Evolutionary conservation across 306 rosid genomes (phyloP).

Genomic region (Cyamopsis tetragonoloba): DNA sequence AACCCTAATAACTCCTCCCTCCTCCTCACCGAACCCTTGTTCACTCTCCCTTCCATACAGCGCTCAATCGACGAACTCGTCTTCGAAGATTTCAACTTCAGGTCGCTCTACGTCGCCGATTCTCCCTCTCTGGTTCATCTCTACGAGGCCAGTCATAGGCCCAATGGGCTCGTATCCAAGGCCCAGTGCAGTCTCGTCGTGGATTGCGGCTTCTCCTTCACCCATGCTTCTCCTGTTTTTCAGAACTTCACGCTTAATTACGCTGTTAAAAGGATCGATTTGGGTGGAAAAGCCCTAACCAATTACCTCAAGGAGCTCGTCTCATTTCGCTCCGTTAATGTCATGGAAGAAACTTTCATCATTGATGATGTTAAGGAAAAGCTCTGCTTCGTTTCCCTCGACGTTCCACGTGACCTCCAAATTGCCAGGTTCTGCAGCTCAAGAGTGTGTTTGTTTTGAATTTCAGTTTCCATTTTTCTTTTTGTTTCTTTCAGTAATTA

Average conservation of each 20-base stretch:
- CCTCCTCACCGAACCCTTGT: constrained; percentile 83
- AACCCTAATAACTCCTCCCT: constrained; percentile 65
- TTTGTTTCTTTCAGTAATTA: too few species aligned
- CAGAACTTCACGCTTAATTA: constrained; percentile 78
- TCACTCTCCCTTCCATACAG: constrained; percentile 77
- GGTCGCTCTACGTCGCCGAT: constrained; percentile 65
- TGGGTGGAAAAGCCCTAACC: constrained; percentile 90
- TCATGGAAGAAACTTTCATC: constrained; percentile 85
- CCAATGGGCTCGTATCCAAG: constrained; percentile 48
- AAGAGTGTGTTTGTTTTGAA: too few species aligned
- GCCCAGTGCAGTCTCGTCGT: constrained; percentile 93
- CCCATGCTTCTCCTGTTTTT: constrained; percentile 83
- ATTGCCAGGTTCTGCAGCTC: constrained; percentile 56
- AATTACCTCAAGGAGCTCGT: constrained; percentile 86
- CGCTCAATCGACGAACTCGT: constrained; percentile 79
- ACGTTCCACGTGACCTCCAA: constrained; percentile 58
- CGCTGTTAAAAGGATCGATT: constrained; percentile 70
- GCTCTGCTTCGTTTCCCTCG: constrained; percentile 85
- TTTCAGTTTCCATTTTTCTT: too few species aligned
- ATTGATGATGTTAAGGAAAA: constrained; percentile 93
- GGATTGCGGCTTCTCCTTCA: constrained; percentile 89
- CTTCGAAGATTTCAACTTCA: constrained; percentile 84
- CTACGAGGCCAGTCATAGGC: constrained; percentile 73
- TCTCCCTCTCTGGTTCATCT: constrained; percentile 72
- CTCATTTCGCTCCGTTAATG: constrained; percentile 75